Percentiles rank a stretch among this genome's conserved stretches.
phyloP scores from a whole-genome alignment of 768 basidiomycete genomes.

The Xerocomellus chrysenteron region DNA sequence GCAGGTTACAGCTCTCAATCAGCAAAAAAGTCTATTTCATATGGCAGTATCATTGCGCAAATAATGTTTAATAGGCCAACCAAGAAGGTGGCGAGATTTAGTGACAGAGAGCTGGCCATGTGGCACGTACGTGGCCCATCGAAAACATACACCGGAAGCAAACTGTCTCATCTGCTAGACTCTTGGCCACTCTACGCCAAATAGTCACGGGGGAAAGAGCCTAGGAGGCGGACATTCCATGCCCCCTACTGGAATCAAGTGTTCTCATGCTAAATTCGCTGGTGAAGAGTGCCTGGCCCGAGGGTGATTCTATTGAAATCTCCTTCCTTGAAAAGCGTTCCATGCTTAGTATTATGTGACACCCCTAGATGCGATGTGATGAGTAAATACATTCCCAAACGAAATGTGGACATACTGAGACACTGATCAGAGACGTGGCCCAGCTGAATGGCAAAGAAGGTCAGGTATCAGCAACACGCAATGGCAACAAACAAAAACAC shows the following conservation, averaged over 20 bases:
- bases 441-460: conserved; percentile 7
- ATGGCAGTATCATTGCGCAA: too few relatives aligned
- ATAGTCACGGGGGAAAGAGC: neutral
- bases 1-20: too few relatives aligned
- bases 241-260: neutral
- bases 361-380: conserved; percentile 16
- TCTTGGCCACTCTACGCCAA: neutral
- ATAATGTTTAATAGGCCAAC: too few relatives aligned
- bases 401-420: conserved; percentile 6
- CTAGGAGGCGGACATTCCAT: neutral
- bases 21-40: too few relatives aligned
- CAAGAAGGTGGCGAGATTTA: too few relatives aligned
- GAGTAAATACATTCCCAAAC: neutral
- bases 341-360: conserved; percentile 25
- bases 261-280: conserved; percentile 5
- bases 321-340: conserved; percentile 17
- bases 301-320: neutral
- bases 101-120: too few relatives aligned
- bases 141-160: too few relatives aligned
- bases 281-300: conserved; percentile 1
- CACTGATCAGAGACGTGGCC: conserved; percentile 10
- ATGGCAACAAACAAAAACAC: neutral
- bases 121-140: too few relatives aligned
- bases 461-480: neutral
- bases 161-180: too few relatives aligned